A percentile compares a stretch with the other conserved stretches of the same genome.
These are phyloP conservation scores for Scedosporium apiospermum DNA, from an alignment of 2,329 filamentous ascomycete genomes.

Conservation along the genomic window DNA sequence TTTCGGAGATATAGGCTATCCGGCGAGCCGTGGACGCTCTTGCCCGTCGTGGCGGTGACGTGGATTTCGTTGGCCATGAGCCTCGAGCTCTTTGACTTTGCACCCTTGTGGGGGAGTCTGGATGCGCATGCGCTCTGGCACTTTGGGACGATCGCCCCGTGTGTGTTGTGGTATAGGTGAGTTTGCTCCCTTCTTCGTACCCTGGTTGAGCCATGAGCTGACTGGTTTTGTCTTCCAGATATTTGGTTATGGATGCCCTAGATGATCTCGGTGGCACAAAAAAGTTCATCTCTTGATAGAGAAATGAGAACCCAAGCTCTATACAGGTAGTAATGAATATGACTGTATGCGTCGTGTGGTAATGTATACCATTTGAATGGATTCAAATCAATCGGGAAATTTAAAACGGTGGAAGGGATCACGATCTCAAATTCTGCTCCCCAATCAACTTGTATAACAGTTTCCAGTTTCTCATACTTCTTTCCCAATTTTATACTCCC, in stretches of 20 bases:
- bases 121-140: slow-evolving; percentile 98
- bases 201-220: not conserved
- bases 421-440: too few species aligned
- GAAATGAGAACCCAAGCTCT: not conserved
- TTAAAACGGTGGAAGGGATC: too few species aligned
- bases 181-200: slow-evolving; percentile 26
- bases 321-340: not conserved
- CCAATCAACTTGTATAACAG: not conserved
- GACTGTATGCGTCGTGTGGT: not conserved
- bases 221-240: slow-evolving; percentile 40
- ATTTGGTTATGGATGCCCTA: slow-evolving; percentile 74
- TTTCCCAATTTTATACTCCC: not conserved
- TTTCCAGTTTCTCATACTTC: not conserved
- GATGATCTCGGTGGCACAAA: slow-evolving; percentile 64
- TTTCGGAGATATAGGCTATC: slow-evolving; percentile 62
- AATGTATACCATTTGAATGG: not conserved
- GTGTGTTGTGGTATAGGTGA: slow-evolving; percentile 90
- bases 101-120: slow-evolving; percentile 69
- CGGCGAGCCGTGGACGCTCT: slow-evolving; percentile 69
- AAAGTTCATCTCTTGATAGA: slow-evolving; percentile 56
- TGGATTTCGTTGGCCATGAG: slow-evolving; percentile 94
- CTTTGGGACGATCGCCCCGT: slow-evolving; percentile 80
- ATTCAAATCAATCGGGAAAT: too few species aligned
- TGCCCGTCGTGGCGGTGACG: slow-evolving; percentile 83
- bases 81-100: slow-evolving; percentile 88